These are phyloP conservation scores for Populus trichocarpa DNA, from an alignment of 441 rosid genomes.

Conservation along the genomic window DNA sequence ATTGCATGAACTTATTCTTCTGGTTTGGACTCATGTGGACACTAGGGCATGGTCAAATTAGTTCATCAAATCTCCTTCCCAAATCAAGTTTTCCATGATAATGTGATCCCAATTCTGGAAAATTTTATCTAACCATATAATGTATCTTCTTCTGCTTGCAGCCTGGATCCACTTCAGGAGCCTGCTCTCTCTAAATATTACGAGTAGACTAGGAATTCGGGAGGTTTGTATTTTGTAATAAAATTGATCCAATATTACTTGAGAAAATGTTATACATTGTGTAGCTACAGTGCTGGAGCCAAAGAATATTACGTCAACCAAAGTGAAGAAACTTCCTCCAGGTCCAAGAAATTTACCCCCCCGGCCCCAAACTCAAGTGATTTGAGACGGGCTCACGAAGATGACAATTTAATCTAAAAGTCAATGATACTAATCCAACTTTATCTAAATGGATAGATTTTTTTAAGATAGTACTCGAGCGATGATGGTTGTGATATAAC, in stretches of 20 bases:
- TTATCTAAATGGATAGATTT: no score
- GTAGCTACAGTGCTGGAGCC: neutral
- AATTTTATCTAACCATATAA: neutral
- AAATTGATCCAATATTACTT: neutral
- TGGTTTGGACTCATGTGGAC: neutral
- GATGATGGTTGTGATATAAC: no score
- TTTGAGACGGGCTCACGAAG: neutral
- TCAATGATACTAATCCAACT: no score
- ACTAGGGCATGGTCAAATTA: neutral
- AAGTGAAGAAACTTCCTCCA: neutral
- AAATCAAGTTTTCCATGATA: neutral
- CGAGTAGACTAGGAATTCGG: neutral
- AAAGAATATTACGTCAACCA: no score
- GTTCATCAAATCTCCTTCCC: neutral
- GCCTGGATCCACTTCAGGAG: constrained; percentile 45
- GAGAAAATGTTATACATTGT: neutral
- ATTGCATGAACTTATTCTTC: neutral
- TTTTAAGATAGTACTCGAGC: no score
- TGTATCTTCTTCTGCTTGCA: constrained; percentile 14
- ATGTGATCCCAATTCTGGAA: neutral
- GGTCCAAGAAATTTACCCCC: neutral
- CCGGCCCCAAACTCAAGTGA: neutral
- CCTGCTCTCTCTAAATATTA: constrained; percentile 24
- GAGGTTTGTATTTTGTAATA: neutral
- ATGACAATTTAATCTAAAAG: no score